A percentile compares a stretch with the other conserved stretches of the same genome.
These are phyloP conservation scores for Cubamyces lactineus DNA, from an alignment of 768 basidiomycete genomes.

Conservation along the genomic window DNA sequence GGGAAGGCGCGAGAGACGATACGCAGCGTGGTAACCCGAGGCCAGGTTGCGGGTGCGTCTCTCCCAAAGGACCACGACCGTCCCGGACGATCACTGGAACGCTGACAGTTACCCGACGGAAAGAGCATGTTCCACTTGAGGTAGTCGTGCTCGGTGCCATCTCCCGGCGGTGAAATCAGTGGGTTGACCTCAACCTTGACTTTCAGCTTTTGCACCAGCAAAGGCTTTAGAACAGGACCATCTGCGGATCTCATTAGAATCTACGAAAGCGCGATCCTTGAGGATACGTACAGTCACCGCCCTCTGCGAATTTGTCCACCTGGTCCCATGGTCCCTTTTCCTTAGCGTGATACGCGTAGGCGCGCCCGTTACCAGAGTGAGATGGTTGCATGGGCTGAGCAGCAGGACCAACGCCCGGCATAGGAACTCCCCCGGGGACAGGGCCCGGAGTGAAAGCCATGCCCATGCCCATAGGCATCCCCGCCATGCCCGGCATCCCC, in stretches of 20 bases:
- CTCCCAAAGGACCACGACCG: constrained; percentile 73
- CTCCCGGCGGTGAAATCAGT: constrained; percentile 50
- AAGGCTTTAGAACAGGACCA: constrained; percentile 70
- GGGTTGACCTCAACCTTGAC: constrained; percentile 62
- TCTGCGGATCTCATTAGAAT: constrained; percentile 43
- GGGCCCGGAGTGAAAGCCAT: constrained; percentile 17
- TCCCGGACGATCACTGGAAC: constrained; percentile 59
- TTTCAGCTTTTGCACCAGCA: constrained; percentile 52
- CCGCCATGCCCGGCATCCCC: constrained; percentile 25
- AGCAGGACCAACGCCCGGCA: constrained; percentile 1
- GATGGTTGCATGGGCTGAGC: constrained; percentile 25
- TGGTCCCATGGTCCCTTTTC: constrained; percentile 28
- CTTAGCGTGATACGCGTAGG: constrained; percentile 1
- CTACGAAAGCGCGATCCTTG: constrained; percentile 1
- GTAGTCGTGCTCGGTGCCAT: constrained; percentile 46
- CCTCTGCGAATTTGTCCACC: constrained; percentile 44
- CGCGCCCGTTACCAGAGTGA: constrained; percentile 9
- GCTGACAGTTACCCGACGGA: constrained; percentile 58
- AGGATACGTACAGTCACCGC: constrained; percentile 44
- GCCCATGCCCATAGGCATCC: constrained; percentile 10
- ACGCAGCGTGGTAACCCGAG: constrained; percentile 54
- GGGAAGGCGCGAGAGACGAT: constrained; percentile 59
- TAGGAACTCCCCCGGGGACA: constrained; percentile 2
- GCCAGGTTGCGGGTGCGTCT: constrained; percentile 65
- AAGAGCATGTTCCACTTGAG: constrained; percentile 81